A percentile compares a stretch with the other conserved stretches of the same genome.
phyloP scores from a whole-genome alignment of 106 monocot species.

The Dendrobium officinale region DNA sequence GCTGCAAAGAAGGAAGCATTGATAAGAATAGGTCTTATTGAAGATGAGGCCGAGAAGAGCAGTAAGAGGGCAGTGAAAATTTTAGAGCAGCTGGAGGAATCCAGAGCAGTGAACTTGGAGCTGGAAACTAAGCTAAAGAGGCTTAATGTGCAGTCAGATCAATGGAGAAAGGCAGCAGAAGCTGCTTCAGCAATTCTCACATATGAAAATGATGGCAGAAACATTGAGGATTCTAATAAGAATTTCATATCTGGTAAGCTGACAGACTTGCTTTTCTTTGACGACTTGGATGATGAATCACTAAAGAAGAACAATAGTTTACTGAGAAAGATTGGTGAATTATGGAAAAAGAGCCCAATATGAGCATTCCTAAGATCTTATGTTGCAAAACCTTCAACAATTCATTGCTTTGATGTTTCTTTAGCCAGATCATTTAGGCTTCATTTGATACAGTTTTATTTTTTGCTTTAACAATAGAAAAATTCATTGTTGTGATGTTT shows the following conservation, averaged over 20 bases:
- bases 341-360: conserved; percentile 78
- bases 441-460: too few species aligned
- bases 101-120: conserved; percentile 32
- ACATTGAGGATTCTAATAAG: conserved; percentile 46
- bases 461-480: too few species aligned
- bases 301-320: conserved; percentile 57
- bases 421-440: too few species aligned
- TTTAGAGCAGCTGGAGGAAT: conserved; percentile 22
- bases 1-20: conserved; percentile 33
- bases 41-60: conserved; percentile 31
- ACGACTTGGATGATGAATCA: conserved; percentile 45
- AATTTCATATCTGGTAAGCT: conserved; percentile 46
- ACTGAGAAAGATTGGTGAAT: conserved; percentile 55
- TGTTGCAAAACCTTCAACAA: too few species aligned
- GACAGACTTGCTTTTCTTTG: conserved; percentile 62
- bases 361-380: conserved; percentile 2
- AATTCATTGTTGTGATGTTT: too few species aligned
- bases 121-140: conserved; percentile 58
- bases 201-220: conserved; percentile 2
- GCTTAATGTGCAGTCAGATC: conserved; percentile 20
- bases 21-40: conserved; percentile 20
- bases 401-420: too few species aligned
- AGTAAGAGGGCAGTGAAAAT: too few species aligned
- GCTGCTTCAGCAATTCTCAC: conserved; percentile 56
- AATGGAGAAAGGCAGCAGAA: conserved; percentile 58